phyloP scores from a whole-genome alignment of 2,329 filamentous ascomycete genomes.

The Colletotrichum sp. region DNA sequence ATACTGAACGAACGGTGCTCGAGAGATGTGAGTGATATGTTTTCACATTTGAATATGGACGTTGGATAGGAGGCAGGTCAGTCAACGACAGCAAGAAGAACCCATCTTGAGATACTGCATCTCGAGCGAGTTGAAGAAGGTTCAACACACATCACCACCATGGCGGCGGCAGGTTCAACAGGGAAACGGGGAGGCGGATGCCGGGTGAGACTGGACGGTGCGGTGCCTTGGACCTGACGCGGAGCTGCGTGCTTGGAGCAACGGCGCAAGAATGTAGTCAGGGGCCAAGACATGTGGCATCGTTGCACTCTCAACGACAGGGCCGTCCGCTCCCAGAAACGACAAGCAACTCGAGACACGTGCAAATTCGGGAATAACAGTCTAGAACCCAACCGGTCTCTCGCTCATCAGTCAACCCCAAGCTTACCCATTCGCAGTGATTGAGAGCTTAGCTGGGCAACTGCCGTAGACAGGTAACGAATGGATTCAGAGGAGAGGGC shows the following conservation, averaged over 20 bases:
- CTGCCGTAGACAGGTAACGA: not conserved
- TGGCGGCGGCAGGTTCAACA: not conserved
- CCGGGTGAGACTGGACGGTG: not conserved
- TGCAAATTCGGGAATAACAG: not conserved
- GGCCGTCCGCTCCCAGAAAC: not conserved
- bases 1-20: not conserved
- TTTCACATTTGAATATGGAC: not conserved
- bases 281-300: not conserved
- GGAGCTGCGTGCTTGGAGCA: not conserved
- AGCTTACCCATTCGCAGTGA: not conserved
- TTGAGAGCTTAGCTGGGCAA: not conserved
- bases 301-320: constrained; percentile 1
- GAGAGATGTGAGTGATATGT: not conserved
- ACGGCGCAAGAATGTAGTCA: not conserved
- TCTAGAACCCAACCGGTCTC: not conserved
- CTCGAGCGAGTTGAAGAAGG: not conserved
- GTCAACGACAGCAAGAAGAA: not conserved
- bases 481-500: not conserved
- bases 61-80: not conserved
- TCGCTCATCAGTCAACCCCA: not conserved
- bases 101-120: not conserved
- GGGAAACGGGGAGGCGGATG: not conserved
- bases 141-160: not conserved
- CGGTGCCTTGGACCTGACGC: not conserved
- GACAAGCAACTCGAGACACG: not conserved